These are phyloP conservation scores for Pleurotus citrinopileatus DNA, from an alignment of 768 basidiomycete species.

Conservation along the genomic window DNA sequence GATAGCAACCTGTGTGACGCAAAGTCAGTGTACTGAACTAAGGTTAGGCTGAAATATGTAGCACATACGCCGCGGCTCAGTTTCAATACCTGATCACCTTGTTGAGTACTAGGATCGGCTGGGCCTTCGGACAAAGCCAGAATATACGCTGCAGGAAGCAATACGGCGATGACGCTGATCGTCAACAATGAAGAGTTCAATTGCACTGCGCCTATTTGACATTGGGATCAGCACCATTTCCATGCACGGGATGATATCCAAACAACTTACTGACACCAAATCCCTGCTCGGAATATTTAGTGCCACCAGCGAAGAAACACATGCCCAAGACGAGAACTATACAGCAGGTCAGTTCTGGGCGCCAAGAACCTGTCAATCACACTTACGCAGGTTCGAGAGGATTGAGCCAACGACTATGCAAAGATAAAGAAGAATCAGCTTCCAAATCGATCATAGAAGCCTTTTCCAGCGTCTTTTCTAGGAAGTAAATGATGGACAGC, in stretches of 20 bases:
- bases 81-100: slow-evolving; percentile 48
- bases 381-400: slow-evolving; percentile 77
- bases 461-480: not conserved
- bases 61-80: slow-evolving; percentile 80
- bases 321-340: slow-evolving; percentile 81
- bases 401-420: slow-evolving; percentile 79
- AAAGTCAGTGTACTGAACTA: not conserved
- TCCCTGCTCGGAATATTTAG: slow-evolving; percentile 76
- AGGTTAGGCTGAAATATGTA: slow-evolving; percentile 21
- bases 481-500: slow-evolving; percentile 14
- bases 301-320: slow-evolving; percentile 87
- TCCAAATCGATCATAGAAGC: not conserved
- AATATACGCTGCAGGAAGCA: slow-evolving; percentile 79
- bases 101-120: slow-evolving; percentile 25
- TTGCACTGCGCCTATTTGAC: slow-evolving; percentile 52
- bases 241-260: slow-evolving; percentile 25
- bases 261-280: slow-evolving; percentile 66
- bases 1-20: slow-evolving; percentile 56
- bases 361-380: slow-evolving; percentile 12
- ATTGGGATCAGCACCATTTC: not conserved
- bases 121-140: slow-evolving; percentile 26
- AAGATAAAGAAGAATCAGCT: slow-evolving; percentile 11
- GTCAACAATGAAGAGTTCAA: slow-evolving; percentile 74
- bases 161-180: slow-evolving; percentile 75
- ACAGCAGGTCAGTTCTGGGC: slow-evolving; percentile 1